phyloP scores from a whole-genome alignment of 805 yeast genomes.

The Suhomyces vadensis region DNA sequence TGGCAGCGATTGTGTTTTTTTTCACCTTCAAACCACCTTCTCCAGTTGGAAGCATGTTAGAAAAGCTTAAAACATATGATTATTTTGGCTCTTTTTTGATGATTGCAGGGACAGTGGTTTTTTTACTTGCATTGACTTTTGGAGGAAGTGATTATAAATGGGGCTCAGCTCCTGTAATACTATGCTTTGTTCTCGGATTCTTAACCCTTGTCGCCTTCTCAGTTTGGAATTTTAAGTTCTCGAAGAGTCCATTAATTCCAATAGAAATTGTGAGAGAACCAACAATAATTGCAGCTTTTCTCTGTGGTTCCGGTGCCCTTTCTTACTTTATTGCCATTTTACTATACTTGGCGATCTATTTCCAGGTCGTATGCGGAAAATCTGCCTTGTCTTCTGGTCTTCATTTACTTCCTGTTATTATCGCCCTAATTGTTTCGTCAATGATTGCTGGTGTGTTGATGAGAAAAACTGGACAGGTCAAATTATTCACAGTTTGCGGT shows the following conservation, averaged over 20 bases:
- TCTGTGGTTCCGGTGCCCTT: conserved; percentile 16
- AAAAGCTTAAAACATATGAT: conserved; percentile 20
- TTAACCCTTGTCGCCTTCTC: conserved; percentile 16
- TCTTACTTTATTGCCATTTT: conserved; percentile 20
- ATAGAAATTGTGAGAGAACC: conserved; percentile 14
- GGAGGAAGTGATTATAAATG: conserved; percentile 21
- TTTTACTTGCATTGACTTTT: conserved; percentile 26
- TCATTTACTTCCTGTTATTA: conserved; percentile 43
- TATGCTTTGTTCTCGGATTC: conserved; percentile 24
- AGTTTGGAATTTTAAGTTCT: conserved; percentile 20
- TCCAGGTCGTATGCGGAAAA: conserved; percentile 46
- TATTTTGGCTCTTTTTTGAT: conserved; percentile 22
- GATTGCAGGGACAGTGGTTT: conserved; percentile 21
- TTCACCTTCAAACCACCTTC: conserved; percentile 23
- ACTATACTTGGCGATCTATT: conserved; percentile 45
- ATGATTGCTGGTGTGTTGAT: conserved; percentile 39
- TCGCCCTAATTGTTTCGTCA: conserved; percentile 40
- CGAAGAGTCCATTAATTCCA: conserved; percentile 21
- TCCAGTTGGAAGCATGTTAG: conserved; percentile 10
- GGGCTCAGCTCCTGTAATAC: conserved; percentile 25
- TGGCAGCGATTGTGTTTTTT: conserved; percentile 19
- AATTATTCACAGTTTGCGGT: conserved; percentile 40
- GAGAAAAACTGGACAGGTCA: conserved; percentile 39
- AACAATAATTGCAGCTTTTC: conserved; percentile 16
- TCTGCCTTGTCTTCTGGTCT: conserved; percentile 49